Evolutionary conservation across 2,329 filamentous ascomycete genomes (phyloP).

Genomic region (Mycosphaerella sp.): DNA sequence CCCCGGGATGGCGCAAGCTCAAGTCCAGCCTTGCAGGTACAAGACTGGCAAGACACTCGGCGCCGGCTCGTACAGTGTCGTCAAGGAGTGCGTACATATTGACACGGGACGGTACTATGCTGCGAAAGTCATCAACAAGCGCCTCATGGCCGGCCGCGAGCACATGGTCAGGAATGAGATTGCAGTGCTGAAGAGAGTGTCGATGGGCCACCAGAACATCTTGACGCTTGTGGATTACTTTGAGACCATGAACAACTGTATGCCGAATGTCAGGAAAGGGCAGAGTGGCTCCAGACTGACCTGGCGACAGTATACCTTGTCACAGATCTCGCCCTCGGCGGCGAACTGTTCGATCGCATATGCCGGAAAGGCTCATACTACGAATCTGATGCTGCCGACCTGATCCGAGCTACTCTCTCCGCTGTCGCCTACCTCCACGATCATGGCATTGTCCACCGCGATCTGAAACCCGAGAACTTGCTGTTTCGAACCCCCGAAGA

Average conservation of each 20-base stretch:
- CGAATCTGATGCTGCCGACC: constrained; percentile 90
- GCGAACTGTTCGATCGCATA: constrained; percentile 96
- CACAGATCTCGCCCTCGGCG: constrained; percentile 90
- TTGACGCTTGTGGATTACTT: constrained; percentile 98
- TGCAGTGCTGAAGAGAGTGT: constrained; percentile 93
- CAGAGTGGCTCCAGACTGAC: constrained; percentile 1
- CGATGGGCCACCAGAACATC: constrained; percentile 98
- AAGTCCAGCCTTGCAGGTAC: constrained; percentile 92
- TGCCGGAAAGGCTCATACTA: constrained; percentile 98
- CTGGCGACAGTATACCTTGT: constrained; percentile 71
- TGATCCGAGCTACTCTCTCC: constrained; percentile 89
- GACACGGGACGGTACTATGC: constrained; percentile 97
- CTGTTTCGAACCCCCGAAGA: constrained; percentile 96
- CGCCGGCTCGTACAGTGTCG: constrained; percentile 94
- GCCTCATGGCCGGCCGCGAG: constrained; percentile 92
- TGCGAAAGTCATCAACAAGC: constrained; percentile 98
- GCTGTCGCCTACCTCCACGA: constrained; percentile 99
- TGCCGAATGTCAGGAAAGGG: constrained; percentile 20
- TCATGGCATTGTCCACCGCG: constrained; percentile 96
- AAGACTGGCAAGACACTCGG: constrained; percentile 98
- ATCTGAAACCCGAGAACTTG: constrained; percentile 95
- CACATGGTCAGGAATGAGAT: constrained; percentile 99
- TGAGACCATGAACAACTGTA: constrained; percentile 96
- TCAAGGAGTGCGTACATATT: constrained; percentile 98
- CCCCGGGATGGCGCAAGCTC: constrained; percentile 34